These are phyloP conservation scores for Inga laurina DNA, from an alignment of 306 rosid genomes.

Conservation along the genomic window DNA sequence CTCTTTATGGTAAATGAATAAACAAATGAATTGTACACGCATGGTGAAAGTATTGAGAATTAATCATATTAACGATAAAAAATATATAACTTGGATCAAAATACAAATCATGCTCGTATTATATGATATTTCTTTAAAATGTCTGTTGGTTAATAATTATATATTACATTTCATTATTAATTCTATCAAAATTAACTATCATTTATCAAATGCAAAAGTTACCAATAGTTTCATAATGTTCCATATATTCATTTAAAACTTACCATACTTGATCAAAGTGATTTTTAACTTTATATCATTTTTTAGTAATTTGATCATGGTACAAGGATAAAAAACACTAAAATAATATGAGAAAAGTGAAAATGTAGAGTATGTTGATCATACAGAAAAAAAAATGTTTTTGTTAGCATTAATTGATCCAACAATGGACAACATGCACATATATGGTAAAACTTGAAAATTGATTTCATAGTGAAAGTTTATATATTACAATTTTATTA, in stretches of 20 bases:
- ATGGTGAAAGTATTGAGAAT: neutral
- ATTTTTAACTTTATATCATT: neutral
- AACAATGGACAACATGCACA: neutral
- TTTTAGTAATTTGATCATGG: neutral
- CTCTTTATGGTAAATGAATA: neutral
- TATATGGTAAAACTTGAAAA: neutral
- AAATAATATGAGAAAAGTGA: neutral
- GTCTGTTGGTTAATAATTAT: neutral
- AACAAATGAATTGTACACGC: neutral
- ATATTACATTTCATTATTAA: neutral
- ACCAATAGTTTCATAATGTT: neutral
- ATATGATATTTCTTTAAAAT: no score
- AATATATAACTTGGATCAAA: neutral
- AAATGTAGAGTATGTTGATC: neutral
- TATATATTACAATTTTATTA: neutral
- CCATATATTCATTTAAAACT: neutral
- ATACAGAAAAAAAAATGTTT: neutral
- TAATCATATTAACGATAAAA: neutral
- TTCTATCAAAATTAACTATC: neutral
- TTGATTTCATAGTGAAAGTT: neutral
- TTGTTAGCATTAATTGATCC: neutral
- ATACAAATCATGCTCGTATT: neutral
- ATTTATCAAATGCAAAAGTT: no score
- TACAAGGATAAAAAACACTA: neutral
- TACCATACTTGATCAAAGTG: neutral